Evolutionary conservation across 371 early-diverging fungal species (phyloP).

Genomic region (Apophysomyces ossiformis): DNA sequence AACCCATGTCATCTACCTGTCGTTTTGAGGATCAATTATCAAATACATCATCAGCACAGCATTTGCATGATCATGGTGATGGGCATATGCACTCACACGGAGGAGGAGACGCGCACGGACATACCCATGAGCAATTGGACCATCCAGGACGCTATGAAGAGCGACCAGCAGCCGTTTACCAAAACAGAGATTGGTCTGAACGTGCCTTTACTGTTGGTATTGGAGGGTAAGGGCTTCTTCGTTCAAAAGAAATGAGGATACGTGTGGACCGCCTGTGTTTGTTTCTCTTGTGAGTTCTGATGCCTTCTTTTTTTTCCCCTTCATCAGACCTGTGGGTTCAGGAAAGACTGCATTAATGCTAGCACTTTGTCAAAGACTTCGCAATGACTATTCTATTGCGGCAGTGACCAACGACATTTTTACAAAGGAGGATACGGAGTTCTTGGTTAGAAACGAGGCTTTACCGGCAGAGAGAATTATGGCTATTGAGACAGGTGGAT

Average conservation of each 20-base stretch:
- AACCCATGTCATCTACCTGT: conserved; percentile 26
- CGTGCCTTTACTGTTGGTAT: conserved; percentile 95
- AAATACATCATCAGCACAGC: conserved; percentile 24
- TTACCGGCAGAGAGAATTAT: conserved; percentile 85
- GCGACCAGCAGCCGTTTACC: conserved; percentile 72
- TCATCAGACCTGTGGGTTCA: conserved; percentile 86
- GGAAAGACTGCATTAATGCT: conserved; percentile 96
- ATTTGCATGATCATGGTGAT: conserved; percentile 37
- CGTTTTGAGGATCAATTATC: conserved; percentile 37
- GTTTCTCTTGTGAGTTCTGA: conserved; percentile 3
- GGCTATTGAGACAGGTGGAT: conserved; percentile 95
- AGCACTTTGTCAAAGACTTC: conserved; percentile 82
- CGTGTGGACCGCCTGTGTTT: conserved; percentile 14
- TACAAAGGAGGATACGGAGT: conserved; percentile 93
- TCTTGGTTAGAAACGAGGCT: conserved; percentile 85
- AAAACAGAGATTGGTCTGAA: conserved; percentile 86
- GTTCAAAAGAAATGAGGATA: no score
- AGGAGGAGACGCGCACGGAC: conserved; percentile 50
- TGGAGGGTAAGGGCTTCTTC: conserved; percentile 68
- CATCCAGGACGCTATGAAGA: conserved; percentile 86
- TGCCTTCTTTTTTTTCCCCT: not conserved
- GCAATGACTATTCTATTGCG: conserved; percentile 80
- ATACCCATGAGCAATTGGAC: conserved; percentile 87
- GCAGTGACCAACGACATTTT: conserved; percentile 90
- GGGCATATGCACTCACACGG: conserved; percentile 30